Evolutionary conservation across 2,329 filamentous ascomycete species (phyloP).

Genomic region (Hansfordia pulvinata): DNA sequence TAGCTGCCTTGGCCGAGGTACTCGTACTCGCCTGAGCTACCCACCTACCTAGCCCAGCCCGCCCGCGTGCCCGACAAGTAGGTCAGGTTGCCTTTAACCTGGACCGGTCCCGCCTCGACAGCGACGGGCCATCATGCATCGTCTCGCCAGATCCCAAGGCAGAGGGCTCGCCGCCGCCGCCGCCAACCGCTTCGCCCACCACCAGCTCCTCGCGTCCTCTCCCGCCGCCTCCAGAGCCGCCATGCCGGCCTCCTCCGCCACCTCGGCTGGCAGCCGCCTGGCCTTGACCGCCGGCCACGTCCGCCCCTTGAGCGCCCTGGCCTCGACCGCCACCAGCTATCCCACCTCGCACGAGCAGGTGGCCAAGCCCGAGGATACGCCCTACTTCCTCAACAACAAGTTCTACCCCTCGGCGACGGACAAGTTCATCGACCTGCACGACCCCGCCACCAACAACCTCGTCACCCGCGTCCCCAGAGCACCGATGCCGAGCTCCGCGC

Average conservation of each 20-base stretch:
- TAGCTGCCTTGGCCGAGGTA: no score
- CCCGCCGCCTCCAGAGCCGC: constrained; percentile 5
- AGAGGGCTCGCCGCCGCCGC: constrained; percentile 12
- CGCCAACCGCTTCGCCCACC: no score
- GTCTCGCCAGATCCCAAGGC: constrained; percentile 12
- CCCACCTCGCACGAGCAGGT: constrained; percentile 63
- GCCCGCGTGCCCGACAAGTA: no score
- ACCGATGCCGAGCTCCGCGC: constrained; percentile 65
- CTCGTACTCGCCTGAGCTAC: no score
- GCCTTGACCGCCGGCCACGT: constrained; percentile 44
- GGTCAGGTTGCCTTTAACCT: no score
- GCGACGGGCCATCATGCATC: constrained; percentile 14
- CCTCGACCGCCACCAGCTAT: constrained; percentile 45
- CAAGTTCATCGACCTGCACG: constrained; percentile 66
- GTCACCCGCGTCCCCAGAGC: constrained; percentile 71
- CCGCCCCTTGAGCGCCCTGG: constrained; percentile 34
- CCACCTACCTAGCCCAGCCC: no score
- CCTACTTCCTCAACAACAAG: constrained; percentile 72
- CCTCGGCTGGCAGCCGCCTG: constrained; percentile 34
- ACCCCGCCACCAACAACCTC: constrained; percentile 76
- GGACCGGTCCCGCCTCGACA: no score
- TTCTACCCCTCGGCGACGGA: constrained; percentile 55
- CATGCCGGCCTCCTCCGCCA: constrained; percentile 12
- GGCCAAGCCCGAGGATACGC: constrained; percentile 53
- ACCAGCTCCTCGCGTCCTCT: constrained; percentile 11